Evolutionary conservation across 345 rosid genomes (phyloP).

Genomic region (Eucalyptus rudis): DNA sequence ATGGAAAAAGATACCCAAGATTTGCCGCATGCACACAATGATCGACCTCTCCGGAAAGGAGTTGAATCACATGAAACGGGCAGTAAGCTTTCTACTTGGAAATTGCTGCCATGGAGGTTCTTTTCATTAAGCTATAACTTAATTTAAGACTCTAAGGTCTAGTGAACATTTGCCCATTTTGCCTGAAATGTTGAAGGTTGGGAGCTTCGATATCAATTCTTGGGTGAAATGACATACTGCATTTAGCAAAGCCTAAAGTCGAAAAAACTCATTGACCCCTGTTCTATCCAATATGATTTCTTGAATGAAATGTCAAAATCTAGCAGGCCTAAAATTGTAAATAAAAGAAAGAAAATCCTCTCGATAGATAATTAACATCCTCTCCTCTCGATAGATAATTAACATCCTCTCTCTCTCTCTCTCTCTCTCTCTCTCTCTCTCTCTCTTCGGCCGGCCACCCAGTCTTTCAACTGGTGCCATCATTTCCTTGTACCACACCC

Average conservation of each 20-base stretch:
- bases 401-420: too few species aligned
- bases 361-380: background rate
- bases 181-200: background rate
- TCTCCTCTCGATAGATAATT: too few species aligned
- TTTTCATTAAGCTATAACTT: background rate
- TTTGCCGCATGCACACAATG: background rate
- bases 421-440: background rate
- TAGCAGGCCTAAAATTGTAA: background rate
- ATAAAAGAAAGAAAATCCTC: background rate
- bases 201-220: background rate
- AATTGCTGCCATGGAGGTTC: background rate
- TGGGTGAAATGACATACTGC: background rate
- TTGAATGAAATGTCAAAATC: background rate
- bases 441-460: background rate
- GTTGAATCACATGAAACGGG: background rate
- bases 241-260: background rate
- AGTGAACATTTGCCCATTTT: background rate
- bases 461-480: too few species aligned
- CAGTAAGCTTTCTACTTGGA: background rate
- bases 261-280: background rate
- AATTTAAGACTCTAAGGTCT: background rate
- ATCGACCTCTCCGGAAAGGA: background rate
- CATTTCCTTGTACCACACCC: too few species aligned
- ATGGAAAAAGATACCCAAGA: background rate
- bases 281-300: background rate